Base-by-base conservation (phyloP, 768 basidiomycete genomes). In the Hemileccinum rubropunctum region DNA sequence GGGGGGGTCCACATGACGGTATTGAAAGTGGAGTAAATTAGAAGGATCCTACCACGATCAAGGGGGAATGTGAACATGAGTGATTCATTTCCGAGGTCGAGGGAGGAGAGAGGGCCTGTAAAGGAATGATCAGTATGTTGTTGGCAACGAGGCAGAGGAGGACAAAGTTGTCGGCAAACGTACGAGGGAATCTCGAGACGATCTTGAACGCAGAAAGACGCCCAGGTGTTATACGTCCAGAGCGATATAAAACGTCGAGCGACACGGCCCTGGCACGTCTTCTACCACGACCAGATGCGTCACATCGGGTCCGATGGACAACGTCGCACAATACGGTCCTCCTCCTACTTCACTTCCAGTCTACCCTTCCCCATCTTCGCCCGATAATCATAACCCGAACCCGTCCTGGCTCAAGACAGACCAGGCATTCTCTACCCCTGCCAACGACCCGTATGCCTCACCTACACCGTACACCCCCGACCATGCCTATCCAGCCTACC, bases 381-480 rank as follows among this genome's bases (percentile, higher is more conserved):
- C 65, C 38, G 68, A 66, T 42, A 59, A 51, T 48, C 65, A 68
- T 48, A 47, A 58, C 0, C 49, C 58, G 40, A 62, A 50, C 51
- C 58, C 71, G 45, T 57, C 66, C 50, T 71, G 69, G 69, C 58
- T 62, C 26, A 39, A 56, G 6, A 54, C 63, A 23, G 59, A 72
- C 58, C 59, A 63, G 53, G 65, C n/a, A n/a, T n/a, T 65, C 58
- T 61, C 77, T 67, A 35, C 73, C 58, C 4, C 73, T 62, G 51
- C 73, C 68, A 62, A 65, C 65, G 52, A 74, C 73, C 45, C 70
- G 20, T 69, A 69, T 50, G 46, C 60, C 17, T 56, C 64, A 4
- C 55, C 64, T 6, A 43, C 60, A 0, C 18, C 67, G 43, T 45
- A 64, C 59, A 56, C 65, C 10, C 58, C 55, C 45, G 53, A 61